phyloP scores from a whole-genome alignment of 208 protist genomes.

The Trypanosoma avium region DNA sequence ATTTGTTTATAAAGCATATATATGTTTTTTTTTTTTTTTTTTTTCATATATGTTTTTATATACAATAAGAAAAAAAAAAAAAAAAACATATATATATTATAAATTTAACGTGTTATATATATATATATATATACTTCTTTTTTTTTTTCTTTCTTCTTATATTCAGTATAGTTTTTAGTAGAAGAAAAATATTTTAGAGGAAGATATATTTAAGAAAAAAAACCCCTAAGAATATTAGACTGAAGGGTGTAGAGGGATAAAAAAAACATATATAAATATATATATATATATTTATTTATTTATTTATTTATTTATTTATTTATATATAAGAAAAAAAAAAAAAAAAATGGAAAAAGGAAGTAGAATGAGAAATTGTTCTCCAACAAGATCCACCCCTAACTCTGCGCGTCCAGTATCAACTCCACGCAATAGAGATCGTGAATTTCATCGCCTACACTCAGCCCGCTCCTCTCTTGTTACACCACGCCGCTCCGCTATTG shows the following conservation, averaged over 20 bases:
- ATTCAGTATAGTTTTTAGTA: no score
- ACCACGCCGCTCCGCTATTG: not conserved
- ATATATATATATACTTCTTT: no score
- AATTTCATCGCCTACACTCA: constrained; percentile 23
- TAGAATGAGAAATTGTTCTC: constrained; percentile 9
- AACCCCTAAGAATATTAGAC: no score
- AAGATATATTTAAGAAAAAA: no score
- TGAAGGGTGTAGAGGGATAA: no score
- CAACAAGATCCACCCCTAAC: constrained; percentile 1
- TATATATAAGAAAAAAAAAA: not conserved
- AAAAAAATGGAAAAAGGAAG: not conserved
- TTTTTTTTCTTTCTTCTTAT: no score
- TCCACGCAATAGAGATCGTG: constrained; percentile 16
- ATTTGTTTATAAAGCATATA: constrained; percentile 3
- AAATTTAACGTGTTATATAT: no score
- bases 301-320: constrained; percentile 9
- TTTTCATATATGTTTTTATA: no score
- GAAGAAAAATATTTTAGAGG: no score
- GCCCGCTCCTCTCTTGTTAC: constrained; percentile 10
- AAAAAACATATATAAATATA: constrained; percentile 28
- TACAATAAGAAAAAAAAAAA: no score
- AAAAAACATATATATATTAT: no score
- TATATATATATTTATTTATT: constrained; percentile 8
- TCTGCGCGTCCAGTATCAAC: constrained; percentile 15
- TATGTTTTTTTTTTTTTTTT: not conserved